A percentile compares a stretch with the other conserved stretches of the same genome.
Conservation (phyloP, 495 filamentous ascomycete species). For the Emericellopsis terricola region DNA sequence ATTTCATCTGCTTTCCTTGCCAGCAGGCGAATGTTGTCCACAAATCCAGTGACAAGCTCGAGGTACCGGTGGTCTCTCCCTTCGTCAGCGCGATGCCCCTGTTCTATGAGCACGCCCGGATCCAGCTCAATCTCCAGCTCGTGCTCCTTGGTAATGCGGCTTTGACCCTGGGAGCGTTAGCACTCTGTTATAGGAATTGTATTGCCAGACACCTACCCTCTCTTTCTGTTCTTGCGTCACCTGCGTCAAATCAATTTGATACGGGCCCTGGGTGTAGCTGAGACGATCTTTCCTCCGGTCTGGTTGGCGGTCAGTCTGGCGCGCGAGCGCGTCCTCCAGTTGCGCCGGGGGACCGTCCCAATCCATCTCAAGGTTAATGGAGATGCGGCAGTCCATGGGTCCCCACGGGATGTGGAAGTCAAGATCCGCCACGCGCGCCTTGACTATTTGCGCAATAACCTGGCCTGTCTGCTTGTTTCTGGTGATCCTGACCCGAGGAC, state of each 20-base stretch:
- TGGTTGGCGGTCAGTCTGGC: conserved; percentile 24
- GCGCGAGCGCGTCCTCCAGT: conserved; percentile 19
- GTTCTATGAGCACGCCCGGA: conserved; percentile 43
- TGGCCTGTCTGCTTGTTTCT: conserved; percentile 55
- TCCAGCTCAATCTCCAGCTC: conserved; percentile 80
- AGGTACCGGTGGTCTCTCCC: conserved; percentile 49
- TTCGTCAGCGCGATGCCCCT: conserved; percentile 40
- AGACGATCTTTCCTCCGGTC: conserved; percentile 74
- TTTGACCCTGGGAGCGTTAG: conserved; percentile 10
- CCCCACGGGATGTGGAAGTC: conserved; percentile 57
- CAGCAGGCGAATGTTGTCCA: conserved; percentile 65
- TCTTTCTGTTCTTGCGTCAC: conserved; percentile 30
- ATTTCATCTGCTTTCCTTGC: conserved; percentile 29
- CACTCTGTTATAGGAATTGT: not conserved
- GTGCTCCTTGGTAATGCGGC: conserved; percentile 49
- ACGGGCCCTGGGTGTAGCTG: conserved; percentile 69
- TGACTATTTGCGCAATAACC: conserved; percentile 70
- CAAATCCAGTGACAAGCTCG: conserved; percentile 58
- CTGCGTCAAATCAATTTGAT: conserved; percentile 81
- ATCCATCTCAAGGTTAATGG: conserved; percentile 77
- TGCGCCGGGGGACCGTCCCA: conserved; percentile 50
- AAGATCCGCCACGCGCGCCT: conserved; percentile 67
- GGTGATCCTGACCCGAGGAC: conserved; percentile 50
- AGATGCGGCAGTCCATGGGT: conserved; percentile 71
- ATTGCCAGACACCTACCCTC: too few species aligned